Percentiles rank a stretch among this genome's conserved stretches.
Conservation (phyloP, 345 rosid species). For the Syzygium jambos region DNA sequence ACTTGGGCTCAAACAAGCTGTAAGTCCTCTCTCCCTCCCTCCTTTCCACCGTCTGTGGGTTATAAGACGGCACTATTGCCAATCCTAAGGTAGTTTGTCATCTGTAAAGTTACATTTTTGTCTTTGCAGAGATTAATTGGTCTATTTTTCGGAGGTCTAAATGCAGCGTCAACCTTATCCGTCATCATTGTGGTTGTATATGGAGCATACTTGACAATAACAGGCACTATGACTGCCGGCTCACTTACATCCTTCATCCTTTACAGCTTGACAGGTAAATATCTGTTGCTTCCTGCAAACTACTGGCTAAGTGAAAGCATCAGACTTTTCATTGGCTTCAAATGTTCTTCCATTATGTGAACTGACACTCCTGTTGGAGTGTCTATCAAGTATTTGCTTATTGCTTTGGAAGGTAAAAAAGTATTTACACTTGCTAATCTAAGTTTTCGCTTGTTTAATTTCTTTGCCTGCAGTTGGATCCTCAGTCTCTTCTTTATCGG, state of each 20-base stretch:
- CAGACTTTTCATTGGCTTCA: background rate
- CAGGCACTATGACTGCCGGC: slow-evolving; percentile 78
- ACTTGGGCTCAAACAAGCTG: slow-evolving; percentile 89
- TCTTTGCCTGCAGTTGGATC: slow-evolving; percentile 63
- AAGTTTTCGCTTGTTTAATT: background rate
- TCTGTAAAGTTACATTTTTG: background rate
- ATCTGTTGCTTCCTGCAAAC: background rate
- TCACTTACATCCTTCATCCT: slow-evolving; percentile 95
- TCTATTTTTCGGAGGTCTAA: slow-evolving; percentile 74
- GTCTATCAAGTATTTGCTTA: background rate
- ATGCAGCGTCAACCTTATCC: slow-evolving; percentile 78
- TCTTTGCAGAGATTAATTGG: slow-evolving; percentile 49
- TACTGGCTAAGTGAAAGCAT: background rate
- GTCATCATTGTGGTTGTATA: slow-evolving; percentile 74
- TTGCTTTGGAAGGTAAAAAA: background rate
- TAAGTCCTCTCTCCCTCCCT: slow-evolving; percentile 20
- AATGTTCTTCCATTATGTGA: background rate
- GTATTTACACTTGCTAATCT: background rate
- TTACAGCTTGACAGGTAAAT: slow-evolving; percentile 87
- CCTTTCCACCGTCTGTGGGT: background rate
- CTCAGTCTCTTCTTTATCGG: slow-evolving; percentile 74
- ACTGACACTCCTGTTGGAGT: background rate
- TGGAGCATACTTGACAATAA: slow-evolving; percentile 83
- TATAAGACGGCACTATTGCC: background rate
- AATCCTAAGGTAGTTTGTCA: background rate